Evolutionary conservation across 768 basidiomycete genomes (phyloP), one percentile per base, ranked within the genome.

Genomic region (Rhizopogon vinicolor): DNA sequence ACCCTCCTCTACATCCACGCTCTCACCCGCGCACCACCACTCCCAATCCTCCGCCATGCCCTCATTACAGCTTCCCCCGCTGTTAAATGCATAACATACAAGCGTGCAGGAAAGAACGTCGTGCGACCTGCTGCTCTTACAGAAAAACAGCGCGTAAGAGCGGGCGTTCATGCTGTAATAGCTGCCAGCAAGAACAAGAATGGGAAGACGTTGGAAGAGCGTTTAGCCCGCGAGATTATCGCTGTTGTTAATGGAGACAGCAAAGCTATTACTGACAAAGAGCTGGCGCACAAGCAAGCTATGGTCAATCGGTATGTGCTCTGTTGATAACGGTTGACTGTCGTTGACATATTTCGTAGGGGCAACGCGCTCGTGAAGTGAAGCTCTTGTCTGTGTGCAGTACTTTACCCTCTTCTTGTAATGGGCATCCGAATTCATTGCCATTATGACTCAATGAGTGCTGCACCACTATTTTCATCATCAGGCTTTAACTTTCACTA

Each of bases 151-250:
- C 78, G 93, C 37, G 81, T 83, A 44, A 78, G 82, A 35, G 79
- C 74, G 46, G 93, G 85, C 3, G 75, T 96, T 39, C 66, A 76
- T 57, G 91, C 87, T 80, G 85, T 97, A 14, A 60, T 92, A 44
- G 72, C 84, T 5, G 84, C 82, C 12, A 80, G 82, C 57, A 77
- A 86, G 56, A 73, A 71, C 53, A 77, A 78, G 41, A 67, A 78
- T 0, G 88, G 86, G 22, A 78, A 78, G 61, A 79, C 74, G 0
- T 58, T 87, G 7, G 83, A 85, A 59, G 83, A 88, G 63, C 74
- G 93, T 56, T 68, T 96, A 57, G 93, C 93, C 31, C 76, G 83
- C 65, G 92, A 96, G 72, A 72, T 94, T 33, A 76, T 97, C 43
- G 78, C 75, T 0, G 80, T 91, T 18, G 60, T 91, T n/a, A 74